A percentile compares a stretch with the other conserved stretches of the same genome.
These are phyloP conservation scores for Xylaria scruposa DNA, from an alignment of 495 filamentous ascomycete genomes.

Conservation along the genomic window DNA sequence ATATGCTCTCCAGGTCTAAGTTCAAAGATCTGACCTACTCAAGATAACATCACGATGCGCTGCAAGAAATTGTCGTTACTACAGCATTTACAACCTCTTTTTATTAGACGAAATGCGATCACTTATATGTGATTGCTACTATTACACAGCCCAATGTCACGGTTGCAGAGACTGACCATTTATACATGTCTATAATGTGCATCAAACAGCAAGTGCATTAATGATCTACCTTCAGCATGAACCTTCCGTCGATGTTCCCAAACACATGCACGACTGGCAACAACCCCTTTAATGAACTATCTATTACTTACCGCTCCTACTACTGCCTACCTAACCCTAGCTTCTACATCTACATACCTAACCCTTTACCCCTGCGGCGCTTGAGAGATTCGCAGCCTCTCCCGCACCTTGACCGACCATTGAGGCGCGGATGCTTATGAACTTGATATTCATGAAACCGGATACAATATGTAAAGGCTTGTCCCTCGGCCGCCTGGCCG, in stretches of 20 bases:
- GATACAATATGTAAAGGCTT: conserved; percentile 23
- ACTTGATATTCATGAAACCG: conserved; percentile 22
- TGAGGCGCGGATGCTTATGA: conserved; percentile 8
- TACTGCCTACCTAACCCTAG: neutral
- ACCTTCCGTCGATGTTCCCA: conserved; percentile 21
- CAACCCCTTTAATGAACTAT: neutral
- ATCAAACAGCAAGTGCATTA: conserved; percentile 12
- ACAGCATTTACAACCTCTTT: neutral
- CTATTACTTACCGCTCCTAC: too few relatives aligned
- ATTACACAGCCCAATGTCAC: neutral
- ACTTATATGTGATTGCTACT: neutral
- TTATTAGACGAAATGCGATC: neutral
- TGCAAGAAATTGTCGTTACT: neutral
- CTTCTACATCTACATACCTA: neutral
- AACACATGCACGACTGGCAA: neutral
- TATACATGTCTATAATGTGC: neutral
- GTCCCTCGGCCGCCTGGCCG: conserved; percentile 17
- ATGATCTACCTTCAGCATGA: conserved; percentile 22
- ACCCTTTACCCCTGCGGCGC: neutral
- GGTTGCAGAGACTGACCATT: neutral
- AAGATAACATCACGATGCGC: neutral
- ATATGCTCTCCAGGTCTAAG: neutral
- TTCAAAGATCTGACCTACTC: neutral
- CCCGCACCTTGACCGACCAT: neutral
- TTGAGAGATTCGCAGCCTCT: neutral